Evolutionary conservation across 2,329 filamentous ascomycete genomes (phyloP), one percentile per base, ranked within the genome.

Genomic region (Epichloe uncinata): DNA sequence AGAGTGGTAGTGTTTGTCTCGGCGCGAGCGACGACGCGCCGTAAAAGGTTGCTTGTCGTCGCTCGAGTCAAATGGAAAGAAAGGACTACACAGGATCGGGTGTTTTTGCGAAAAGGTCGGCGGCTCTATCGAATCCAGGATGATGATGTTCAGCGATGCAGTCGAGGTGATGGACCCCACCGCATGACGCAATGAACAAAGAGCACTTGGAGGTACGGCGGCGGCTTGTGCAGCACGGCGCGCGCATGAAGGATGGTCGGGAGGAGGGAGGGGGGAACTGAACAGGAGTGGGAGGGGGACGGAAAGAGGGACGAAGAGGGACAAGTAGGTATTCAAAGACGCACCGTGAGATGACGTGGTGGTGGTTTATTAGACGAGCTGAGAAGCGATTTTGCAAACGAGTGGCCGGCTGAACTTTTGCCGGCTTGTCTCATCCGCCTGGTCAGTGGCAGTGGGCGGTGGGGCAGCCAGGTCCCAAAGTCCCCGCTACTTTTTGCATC

Each of bases 81-180:
- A 59, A n/a, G 48, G 40, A 50, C 48, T 56, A 53, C 43, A 40
- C 42, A 41, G 42, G 47, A 52, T 52, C 50, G 52, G 43, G 41
- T 42, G 45, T 50, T 40, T 48, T 18, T n/a, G 49, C 20, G 45
- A 38, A 56, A 50, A 53, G 57, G 33, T 50, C 55, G 66, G 58
- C 55, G 59, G 58, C 50, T 69, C 65, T 75, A 74, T 68, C 62
- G 74, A 65, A 75, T 81, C 78, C 77, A 81, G 73, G 64, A 67
- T 78, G 74, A 73, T 66, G 58, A 50, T 52, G 52, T 48, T 59
- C 55, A 60, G 57, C 61, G 65, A 66, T 73, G 73, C 74, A 71
- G 74, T 72, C 74, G 77, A 78, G 75, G 65, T 59, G 56, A 61
- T 67, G 72, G 76, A 76, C 64, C 62, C 63, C 73, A 70, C 78